Evolutionary conservation across 1,284 basidiomycete genomes (phyloP).

Genomic region (Filobasidium uniguttulatum): DNA sequence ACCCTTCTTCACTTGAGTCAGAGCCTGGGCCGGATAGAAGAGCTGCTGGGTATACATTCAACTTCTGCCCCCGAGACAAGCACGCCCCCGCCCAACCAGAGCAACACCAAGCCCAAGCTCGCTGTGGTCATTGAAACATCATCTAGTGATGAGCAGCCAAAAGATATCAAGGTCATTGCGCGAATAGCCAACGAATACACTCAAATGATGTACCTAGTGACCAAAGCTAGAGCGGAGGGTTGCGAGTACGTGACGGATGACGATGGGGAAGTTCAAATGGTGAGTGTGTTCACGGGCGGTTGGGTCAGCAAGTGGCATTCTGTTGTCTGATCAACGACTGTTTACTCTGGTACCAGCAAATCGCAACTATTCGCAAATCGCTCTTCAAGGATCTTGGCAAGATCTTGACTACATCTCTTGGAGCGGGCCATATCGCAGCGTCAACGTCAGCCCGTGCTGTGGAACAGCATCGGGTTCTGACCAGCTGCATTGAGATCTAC

Average conservation of each 20-base stretch:
- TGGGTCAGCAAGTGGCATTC: no score
- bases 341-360: no score
- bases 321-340: no score
- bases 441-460: no score
- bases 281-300: no score
- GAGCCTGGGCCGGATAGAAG: conserved; percentile 66
- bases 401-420: no score
- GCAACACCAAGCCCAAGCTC: conserved; percentile 2
- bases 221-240: conserved; percentile 60
- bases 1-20: conserved; percentile 11
- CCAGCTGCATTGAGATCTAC: conserved; percentile 69
- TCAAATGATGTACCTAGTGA: conserved; percentile 77
- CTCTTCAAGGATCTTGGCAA: no score
- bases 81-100: no score
- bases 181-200: conserved; percentile 80
- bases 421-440: no score
- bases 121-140: conserved; percentile 6
- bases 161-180: conserved; percentile 53
- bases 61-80: background rate
- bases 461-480: no score
- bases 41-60: conserved; percentile 49
- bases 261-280: conserved; percentile 56
- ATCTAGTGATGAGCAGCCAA: conserved; percentile 4
- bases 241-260: conserved; percentile 54
- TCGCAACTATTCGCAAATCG: no score